Evolutionary conservation across 2,329 filamentous ascomycete species (phyloP), one percentile per base, ranked within the genome.

Genomic region (Fragosphaeria purpurea): DNA sequence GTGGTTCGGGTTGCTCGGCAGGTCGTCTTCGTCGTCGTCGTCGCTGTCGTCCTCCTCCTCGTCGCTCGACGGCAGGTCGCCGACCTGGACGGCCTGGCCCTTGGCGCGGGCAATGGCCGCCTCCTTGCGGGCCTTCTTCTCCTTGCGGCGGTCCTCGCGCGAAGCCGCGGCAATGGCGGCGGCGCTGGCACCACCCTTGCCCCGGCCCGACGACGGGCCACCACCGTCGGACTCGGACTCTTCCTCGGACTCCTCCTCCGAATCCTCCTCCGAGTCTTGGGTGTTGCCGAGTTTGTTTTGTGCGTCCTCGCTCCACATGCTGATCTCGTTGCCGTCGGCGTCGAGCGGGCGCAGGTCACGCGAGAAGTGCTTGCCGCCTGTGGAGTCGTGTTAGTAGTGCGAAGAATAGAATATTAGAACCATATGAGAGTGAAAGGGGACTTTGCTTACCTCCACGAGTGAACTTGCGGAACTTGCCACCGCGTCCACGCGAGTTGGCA

Each of bases 311-410:
- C 79, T 82, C 87, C 91, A 95, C 79, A 95, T 91, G 74, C 85
- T 83, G 56, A 91, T 75, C 59, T 88, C 82, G 63, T 93, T 93
- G 60, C 91, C 93, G 63, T 97, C 87, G 59, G 83, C 83, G 63
- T 96, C 90, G 62, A 93, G 72, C 22, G 90, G 90, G 67, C 87
- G 83, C 44, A 97, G 82, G 66, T 96, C 84, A 58, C 88, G 85
- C 58, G 90, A 96, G 73, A 94, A 98, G 64, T 95, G 85, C 71
- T 96, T 95, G 63, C 93, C 93, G 56, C 90, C 90, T 95, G 57
- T 31, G 33, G 41, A 30, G 31, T 34, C 30, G 9, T 11, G n/a
- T 10, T 34, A 34, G n/a, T 34, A 7, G 7, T 35, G 34, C 33
- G 48, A 46, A 40, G 11, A 30, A 33, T 22, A 43, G 54, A 57